Percentiles rank a stretch among this genome's conserved stretches.
Evolutionary conservation across 345 rosid species (phyloP).

Genomic region (Gossypium stocksii): DNA sequence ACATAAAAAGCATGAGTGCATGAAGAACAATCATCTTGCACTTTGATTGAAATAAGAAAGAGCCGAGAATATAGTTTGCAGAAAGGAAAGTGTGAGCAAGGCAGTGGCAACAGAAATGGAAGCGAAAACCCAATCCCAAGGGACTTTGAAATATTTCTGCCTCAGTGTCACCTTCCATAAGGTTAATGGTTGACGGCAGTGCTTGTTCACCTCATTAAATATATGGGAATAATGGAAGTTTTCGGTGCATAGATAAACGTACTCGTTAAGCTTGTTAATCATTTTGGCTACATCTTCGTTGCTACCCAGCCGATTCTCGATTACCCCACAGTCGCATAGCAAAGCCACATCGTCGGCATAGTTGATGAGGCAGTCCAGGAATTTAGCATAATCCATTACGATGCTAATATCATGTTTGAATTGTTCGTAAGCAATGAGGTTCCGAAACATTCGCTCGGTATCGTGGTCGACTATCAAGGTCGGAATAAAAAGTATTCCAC

Average conservation of each 20-base stretch:
- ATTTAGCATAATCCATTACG: conserved; percentile 1
- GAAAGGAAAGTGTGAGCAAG: background rate
- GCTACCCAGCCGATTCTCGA: background rate
- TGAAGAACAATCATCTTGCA: background rate
- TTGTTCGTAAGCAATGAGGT: conserved; percentile 4
- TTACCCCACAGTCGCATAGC: background rate
- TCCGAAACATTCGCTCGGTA: background rate
- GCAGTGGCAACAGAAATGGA: background rate
- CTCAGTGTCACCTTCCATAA: background rate
- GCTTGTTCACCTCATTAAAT: background rate
- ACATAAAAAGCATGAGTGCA: background rate
- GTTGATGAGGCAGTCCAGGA: background rate
- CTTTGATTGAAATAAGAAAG: background rate
- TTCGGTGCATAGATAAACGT: background rate
- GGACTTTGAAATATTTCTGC: background rate
- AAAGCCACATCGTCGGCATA: background rate
- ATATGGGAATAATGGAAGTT: background rate
- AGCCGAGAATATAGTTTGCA: background rate
- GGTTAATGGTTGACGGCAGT: background rate
- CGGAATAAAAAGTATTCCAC: background rate
- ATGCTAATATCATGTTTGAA: background rate
- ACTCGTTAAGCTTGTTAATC: background rate
- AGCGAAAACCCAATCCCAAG: background rate
- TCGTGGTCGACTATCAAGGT: background rate
- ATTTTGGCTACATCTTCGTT: background rate